These are phyloP conservation scores for Clarireedia homoeocarpa DNA, from an alignment of 2,329 filamentous ascomycete species.

Conservation along the genomic window DNA sequence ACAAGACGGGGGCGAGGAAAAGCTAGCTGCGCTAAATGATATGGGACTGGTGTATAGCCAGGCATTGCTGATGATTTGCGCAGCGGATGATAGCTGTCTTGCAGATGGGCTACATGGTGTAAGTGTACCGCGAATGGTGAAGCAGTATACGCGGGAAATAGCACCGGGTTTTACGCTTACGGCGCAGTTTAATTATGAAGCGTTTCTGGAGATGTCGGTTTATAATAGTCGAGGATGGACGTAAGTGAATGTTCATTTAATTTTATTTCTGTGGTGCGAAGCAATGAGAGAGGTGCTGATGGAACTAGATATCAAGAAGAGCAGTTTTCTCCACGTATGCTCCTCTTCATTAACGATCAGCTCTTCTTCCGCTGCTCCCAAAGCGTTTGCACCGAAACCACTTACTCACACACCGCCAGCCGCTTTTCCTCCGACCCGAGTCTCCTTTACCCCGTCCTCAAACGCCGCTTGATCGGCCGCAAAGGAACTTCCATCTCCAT, in stretches of 20 bases:
- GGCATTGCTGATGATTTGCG: conserved; percentile 2
- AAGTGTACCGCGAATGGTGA: not conserved
- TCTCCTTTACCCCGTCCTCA: not conserved
- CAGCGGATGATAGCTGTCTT: not conserved
- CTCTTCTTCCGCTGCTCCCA: conserved; percentile 4
- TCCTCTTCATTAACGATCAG: conserved; percentile 8
- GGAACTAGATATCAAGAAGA: conserved; percentile 4
- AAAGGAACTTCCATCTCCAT: not conserved
- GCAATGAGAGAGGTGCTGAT: not conserved
- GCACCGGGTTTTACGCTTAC: not conserved
- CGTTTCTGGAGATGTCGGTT: not conserved
- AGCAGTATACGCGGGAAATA: not conserved
- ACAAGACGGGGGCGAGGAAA: conserved; percentile 2
- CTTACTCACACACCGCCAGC: not conserved
- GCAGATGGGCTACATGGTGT: not conserved
- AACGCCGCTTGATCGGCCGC: not conserved
- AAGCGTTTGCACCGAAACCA: not conserved
- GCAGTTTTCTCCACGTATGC: conserved; percentile 3
- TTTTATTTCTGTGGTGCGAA: not conserved
- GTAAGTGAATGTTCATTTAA: not conserved
- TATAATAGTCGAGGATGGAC: not conserved
- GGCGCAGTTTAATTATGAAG: not conserved
- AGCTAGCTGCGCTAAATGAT: not conserved
- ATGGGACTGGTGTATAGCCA: conserved; percentile 4
- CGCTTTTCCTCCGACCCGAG: not conserved